A percentile compares a stretch with the other conserved stretches of the same genome.
phyloP scores from a whole-genome alignment of 176 grass and related monocot species.

The Carex pumila region DNA sequence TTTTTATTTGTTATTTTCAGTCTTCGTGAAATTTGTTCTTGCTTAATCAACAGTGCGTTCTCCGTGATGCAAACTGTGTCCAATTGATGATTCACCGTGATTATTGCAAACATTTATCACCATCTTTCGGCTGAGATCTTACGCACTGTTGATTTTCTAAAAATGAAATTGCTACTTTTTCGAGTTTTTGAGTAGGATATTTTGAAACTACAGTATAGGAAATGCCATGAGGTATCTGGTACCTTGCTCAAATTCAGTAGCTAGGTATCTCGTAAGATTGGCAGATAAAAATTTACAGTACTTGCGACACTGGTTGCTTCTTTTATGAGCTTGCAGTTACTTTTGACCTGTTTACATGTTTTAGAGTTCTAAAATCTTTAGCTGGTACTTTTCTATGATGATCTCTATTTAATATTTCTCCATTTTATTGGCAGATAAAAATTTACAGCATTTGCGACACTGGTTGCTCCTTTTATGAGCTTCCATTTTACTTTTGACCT shows the following conservation, averaged over 20 bases:
- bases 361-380: no score
- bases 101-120: constrained; percentile 31
- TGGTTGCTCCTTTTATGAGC: constrained; percentile 32
- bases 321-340: constrained; percentile 43
- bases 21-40: not conserved
- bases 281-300: constrained; percentile 24
- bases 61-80: constrained; percentile 29
- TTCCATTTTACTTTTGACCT: constrained; percentile 18
- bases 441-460: constrained; percentile 35
- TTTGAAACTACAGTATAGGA: not conserved
- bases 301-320: constrained; percentile 43
- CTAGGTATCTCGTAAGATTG: constrained; percentile 32
- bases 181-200: not conserved
- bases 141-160: not conserved
- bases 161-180: not conserved
- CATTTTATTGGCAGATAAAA: constrained; percentile 23
- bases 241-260: constrained; percentile 9
- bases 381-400: no score
- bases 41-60: not conserved
- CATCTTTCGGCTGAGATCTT: constrained; percentile 42
- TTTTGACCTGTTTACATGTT: constrained; percentile 36
- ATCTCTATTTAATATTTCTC: no score
- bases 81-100: constrained; percentile 22
- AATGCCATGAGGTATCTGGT: constrained; percentile 52
- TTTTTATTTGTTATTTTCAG: not conserved